A percentile compares a stretch with the other conserved stretches of the same genome.
phyloP scores from a whole-genome alignment of 2,329 filamentous ascomycete genomes.

The Sclerotinia borealis region DNA sequence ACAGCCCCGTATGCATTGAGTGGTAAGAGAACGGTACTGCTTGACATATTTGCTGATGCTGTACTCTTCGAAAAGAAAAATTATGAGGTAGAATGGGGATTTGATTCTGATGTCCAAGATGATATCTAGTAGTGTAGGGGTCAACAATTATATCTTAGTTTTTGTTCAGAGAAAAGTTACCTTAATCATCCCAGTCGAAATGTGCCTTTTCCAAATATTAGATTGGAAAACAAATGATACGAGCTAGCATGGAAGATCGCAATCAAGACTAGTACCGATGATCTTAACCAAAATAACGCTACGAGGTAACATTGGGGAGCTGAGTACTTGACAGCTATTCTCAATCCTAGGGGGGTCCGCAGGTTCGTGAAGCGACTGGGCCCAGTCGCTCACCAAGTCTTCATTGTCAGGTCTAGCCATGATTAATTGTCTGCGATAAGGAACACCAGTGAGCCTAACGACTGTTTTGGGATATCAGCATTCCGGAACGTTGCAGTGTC shows the following conservation, averaged over 20 bases:
- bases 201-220: not conserved
- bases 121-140: not conserved
- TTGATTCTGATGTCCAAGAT: not conserved
- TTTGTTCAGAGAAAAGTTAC: not conserved
- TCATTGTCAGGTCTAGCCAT: not conserved
- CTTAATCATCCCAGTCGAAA: not conserved
- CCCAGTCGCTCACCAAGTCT: no score
- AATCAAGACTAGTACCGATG: not conserved
- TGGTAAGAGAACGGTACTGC: slow-evolving; percentile 9
- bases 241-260: not conserved
- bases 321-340: not conserved
- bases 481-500: not conserved
- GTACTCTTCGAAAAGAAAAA: not conserved
- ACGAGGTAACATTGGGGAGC: not conserved
- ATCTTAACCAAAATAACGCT: not conserved
- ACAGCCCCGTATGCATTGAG: slow-evolving; percentile 16
- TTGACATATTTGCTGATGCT: slow-evolving; percentile 16
- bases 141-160: slow-evolving; percentile 5
- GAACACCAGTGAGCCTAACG: not conserved
- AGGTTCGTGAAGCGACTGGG: not conserved
- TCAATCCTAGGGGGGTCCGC: not conserved
- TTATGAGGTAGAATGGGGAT: not conserved
- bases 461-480: not conserved
- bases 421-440: not conserved
- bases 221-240: not conserved